Base-by-base conservation (phyloP, 2,329 filamentous ascomycete species). In the Lecanicillium sp. region DNA sequence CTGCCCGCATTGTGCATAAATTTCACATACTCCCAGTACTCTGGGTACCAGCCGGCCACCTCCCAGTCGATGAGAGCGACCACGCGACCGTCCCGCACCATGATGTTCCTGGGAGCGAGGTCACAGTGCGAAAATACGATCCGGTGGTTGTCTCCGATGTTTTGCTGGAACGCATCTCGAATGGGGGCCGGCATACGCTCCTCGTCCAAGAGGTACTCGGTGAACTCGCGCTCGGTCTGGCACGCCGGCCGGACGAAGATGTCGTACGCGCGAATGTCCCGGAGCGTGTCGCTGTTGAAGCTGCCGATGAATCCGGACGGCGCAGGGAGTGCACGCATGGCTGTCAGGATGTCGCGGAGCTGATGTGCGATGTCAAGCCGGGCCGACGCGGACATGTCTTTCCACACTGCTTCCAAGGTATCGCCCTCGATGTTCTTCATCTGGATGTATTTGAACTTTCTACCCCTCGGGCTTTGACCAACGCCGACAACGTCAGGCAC, bases 71-170 rank as follows among this genome's bases (percentile, higher is more conserved):
- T 48, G 23, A 73, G 63, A 9, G 62, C 70, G 41, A 62, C 60
- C 11, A 72, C 56, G 2, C 62, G 53, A 24, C 63, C 62, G 4
- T 60, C 64, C 0, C 51, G 52, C 7, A 63, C 56, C 6, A 74
- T 54, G 32, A 74, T 69, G 46, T 74, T 74, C 4, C 65, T 46
- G 14, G 60, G 61, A 27, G 58, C 67, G 17, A 78, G 58, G 55
- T 78, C 74, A 2, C 67, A 67, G 60, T 77, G 73, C 3, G 72
- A 72, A 51, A 77, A 71, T 0, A 69, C 62, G 17, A 63, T 54
- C n/a, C 42, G 43, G 51, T 64, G 55, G 8, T 49, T 32, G 0
- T 40, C 52, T 2, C 39, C 27, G 6, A 40, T 40, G 10, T 51
- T 33, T 12, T 48, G 50, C 3, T 20, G 37, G 8, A 48, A 55